Base-by-base conservation (phyloP, 2,329 filamentous ascomycete genomes). In the Alternaria consortialis region DNA sequence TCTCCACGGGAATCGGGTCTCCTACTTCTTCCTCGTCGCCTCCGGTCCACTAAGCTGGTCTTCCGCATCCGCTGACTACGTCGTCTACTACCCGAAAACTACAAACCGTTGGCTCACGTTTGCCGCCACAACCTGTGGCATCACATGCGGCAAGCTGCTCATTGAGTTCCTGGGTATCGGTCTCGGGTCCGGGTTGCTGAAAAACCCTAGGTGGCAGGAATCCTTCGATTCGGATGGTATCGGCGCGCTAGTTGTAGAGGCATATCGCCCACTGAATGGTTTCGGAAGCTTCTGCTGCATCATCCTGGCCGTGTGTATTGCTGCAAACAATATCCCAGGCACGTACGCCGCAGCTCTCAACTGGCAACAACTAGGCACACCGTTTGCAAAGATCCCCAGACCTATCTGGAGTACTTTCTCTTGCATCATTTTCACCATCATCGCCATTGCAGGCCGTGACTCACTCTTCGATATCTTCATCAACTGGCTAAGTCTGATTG, bases 281-380 rank as follows among this genome's bases (percentile, higher is more conserved):
- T 52, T 52, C 23, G 90, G 90, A 63, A 84, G 90, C 69, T 91
- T 92, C 81, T 92, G 90, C 75, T 78, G 90, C 43, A 84, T 90
- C 50, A 81, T 91, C 47, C 83, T 91, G 4, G 87, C 88, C 3
- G 83, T 91, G 8, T 52, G 48, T 6, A 51, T 51, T 17, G 47
- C 47, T 5, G 47, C 47, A 60, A 90, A 90, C 80, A 91, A 90
- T 79, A 89, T 87, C 72, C 88, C 88, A 11, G 90, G 90, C 71
- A 87, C 90, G 4, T 77, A 93, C 82, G 91, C 88, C 20, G 86
- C 82, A 46, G 85, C 86, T 3, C 83, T 92, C 37, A 88, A 87
- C 27, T 82, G 91, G 39, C 90, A 92, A 74, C 85, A 91, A 17
- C 80, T 92, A 31, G 84, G 83, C 12, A 83, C 83, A 43, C 83